Evolutionary conservation across 305 asterid genomes (phyloP).

Genomic region (Fraxinus sp.): DNA sequence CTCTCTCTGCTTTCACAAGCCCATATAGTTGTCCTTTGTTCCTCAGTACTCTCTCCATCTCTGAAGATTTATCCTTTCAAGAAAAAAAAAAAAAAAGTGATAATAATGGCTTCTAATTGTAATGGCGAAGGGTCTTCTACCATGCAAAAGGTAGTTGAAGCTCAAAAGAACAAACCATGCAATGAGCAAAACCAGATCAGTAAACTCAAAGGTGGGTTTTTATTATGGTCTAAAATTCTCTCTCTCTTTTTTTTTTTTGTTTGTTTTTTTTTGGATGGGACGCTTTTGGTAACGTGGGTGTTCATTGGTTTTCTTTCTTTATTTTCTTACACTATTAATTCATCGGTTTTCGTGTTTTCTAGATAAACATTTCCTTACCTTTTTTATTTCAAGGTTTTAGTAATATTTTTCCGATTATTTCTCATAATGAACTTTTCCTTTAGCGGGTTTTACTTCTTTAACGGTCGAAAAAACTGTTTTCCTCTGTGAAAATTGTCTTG

Average conservation of each 20-base stretch:
- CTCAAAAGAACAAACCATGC: background rate
- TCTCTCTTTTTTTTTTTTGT: background rate
- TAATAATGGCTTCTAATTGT: background rate
- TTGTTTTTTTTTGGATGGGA: background rate
- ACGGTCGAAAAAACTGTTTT: background rate
- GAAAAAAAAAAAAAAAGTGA: background rate
- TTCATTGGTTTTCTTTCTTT: background rate
- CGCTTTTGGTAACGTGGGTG: background rate
- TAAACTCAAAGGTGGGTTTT: background rate
- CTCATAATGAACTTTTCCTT: background rate
- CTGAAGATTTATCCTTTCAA: background rate
- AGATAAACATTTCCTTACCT: background rate
- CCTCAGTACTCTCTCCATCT: background rate
- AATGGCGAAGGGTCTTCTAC: background rate
- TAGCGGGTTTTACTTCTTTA: background rate
- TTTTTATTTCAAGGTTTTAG: background rate
- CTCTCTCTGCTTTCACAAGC: background rate
- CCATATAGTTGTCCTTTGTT: background rate
- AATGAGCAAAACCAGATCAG: background rate
- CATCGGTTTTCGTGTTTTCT: background rate
- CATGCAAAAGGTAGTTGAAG: background rate
- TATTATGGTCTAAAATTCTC: background rate
- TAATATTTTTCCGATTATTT: background rate
- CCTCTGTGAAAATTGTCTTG: background rate
- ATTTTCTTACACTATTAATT: background rate